phyloP scores from a whole-genome alignment of 108 stramenopile species.

The Nitzschia sp. region DNA sequence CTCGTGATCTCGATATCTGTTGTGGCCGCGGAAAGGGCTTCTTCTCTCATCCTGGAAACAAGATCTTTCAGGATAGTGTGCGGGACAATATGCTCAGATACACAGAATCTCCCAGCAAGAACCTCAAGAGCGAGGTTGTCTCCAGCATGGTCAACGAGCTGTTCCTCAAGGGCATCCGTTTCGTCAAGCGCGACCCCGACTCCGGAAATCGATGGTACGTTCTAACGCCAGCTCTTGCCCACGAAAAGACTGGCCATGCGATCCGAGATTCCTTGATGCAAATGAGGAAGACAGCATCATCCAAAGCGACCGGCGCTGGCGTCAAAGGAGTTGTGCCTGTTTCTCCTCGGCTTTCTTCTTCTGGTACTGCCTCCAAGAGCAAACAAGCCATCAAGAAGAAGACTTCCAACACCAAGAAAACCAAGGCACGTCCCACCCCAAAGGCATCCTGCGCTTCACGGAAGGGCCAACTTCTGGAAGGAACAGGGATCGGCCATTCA shows the following conservation, averaged over 20 bases:
- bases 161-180: conserved; percentile 15
- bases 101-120: conserved; percentile 8
- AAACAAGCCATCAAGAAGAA: background rate
- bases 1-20: conserved; percentile 32
- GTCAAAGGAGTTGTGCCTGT: no score
- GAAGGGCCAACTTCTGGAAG: no score
- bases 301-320: no score
- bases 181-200: conserved; percentile 25
- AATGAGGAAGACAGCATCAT: no score
- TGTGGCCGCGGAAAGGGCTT: conserved; percentile 48
- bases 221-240: conserved; percentile 14
- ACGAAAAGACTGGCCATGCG: conserved; percentile 46
- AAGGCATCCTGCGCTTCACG: no score
- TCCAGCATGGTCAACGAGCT: conserved; percentile 30
- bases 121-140: conserved; percentile 27
- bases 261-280: conserved; percentile 30
- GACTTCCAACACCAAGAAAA: background rate
- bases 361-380: no score
- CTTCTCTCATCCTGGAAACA: conserved; percentile 41
- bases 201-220: conserved; percentile 25
- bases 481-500: no score
- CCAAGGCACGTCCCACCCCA: no score
- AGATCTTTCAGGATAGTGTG: conserved; percentile 28
- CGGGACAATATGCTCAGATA: conserved; percentile 24
- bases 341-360: no score